Conservation (phyloP, 371 early-diverging fungal species). For the Fennellomyces sp. region DNA sequence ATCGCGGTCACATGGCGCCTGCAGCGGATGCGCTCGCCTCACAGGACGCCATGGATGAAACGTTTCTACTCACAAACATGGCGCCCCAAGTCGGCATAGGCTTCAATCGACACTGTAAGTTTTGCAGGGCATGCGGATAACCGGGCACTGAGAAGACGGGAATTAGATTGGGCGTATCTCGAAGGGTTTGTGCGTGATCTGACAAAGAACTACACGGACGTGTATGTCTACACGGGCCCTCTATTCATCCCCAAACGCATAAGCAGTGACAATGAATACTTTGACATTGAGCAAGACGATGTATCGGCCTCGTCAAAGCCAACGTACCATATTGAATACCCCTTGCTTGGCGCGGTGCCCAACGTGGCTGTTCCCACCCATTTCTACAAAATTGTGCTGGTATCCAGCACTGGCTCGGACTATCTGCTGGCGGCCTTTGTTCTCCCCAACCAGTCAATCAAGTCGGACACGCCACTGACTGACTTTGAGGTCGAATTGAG, state of each 20-base stretch:
- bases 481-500: conserved; percentile 71
- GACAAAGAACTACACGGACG: conserved; percentile 63
- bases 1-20: conserved; percentile 84
- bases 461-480: conserved; percentile 56
- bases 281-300: background rate
- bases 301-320: background rate
- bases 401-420: conserved; percentile 23
- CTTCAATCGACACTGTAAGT: conserved; percentile 75
- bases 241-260: conserved; percentile 67
- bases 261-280: background rate
- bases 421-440: conserved; percentile 72
- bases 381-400: conserved; percentile 83
- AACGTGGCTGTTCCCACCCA: conserved; percentile 91
- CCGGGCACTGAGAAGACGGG: background rate
- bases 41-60: conserved; percentile 73
- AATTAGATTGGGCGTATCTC: conserved; percentile 74
- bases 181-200: conserved; percentile 75
- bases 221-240: conserved; percentile 80
- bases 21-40: conserved; percentile 72
- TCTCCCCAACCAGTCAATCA: conserved; percentile 79
- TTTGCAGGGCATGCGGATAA: no score
- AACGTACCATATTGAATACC: conserved; percentile 49
- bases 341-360: conserved; percentile 76
- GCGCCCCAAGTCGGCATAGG: conserved; percentile 82
- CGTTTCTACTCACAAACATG: conserved; percentile 77